These are phyloP conservation scores for Camelina neglecta DNA, from an alignment of 345 rosid genomes.

Conservation along the genomic window DNA sequence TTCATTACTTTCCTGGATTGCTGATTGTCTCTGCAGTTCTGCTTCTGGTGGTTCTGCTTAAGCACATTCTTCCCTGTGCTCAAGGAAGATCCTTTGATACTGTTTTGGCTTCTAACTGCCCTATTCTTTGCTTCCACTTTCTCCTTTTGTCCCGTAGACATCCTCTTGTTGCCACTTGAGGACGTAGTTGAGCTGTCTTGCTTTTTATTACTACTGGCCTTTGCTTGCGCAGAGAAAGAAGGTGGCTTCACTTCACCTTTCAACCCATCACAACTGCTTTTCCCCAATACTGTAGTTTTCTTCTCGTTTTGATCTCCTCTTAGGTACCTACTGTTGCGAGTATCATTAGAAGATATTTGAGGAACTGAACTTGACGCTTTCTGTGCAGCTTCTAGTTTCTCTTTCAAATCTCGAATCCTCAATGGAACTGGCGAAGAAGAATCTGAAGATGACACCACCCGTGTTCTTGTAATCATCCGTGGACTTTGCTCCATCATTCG, in stretches of 20 bases:
- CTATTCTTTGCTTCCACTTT: constrained; percentile 63
- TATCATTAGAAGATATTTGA: constrained; percentile 29
- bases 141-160: constrained; percentile 47
- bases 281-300: constrained; percentile 46
- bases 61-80: constrained; percentile 64
- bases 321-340: constrained; percentile 47
- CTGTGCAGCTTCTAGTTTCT: constrained; percentile 69
- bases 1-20: constrained; percentile 49
- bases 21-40: constrained; percentile 64
- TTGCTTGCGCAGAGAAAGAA: constrained; percentile 92
- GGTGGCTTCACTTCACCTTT: constrained; percentile 69
- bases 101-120: constrained; percentile 62
- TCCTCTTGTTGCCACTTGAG: constrained; percentile 40
- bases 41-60: constrained; percentile 90
- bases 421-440: constrained; percentile 68
- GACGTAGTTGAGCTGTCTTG: constrained; percentile 57
- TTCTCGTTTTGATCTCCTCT: constrained; percentile 34
- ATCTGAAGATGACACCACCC: constrained; percentile 59
- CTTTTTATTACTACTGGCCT: constrained; percentile 71
- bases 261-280: constrained; percentile 56
- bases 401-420: constrained; percentile 67
- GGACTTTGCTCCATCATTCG: constrained; percentile 75
- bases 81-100: constrained; percentile 56
- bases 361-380: constrained; percentile 40
- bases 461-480: constrained; percentile 53